A percentile compares a stretch with the other conserved stretches of the same genome.
Conservation (phyloP, 192 early-diverging fungal genomes). For the Chytriomyces confervae region DNA sequence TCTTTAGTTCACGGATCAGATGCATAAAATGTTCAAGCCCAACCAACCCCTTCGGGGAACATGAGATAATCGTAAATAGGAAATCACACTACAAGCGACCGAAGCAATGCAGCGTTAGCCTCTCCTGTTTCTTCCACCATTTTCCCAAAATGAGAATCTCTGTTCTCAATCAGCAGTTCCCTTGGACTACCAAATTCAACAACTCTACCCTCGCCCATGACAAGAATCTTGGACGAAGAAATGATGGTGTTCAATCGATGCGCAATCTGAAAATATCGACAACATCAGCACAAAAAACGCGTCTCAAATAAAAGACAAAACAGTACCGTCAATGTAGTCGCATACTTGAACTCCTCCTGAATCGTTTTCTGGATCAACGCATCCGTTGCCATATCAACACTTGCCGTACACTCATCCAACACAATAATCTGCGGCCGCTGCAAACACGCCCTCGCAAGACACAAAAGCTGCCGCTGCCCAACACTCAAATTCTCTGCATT, state of each 20-base stretch:
- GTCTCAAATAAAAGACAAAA: too few relatives aligned
- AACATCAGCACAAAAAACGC: too few relatives aligned
- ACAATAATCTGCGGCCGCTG: conserved; percentile 32
- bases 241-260: too few relatives aligned
- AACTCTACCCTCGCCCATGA: conserved; percentile 72
- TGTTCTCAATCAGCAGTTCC: conserved; percentile 58
- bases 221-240: conserved; percentile 31
- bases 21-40: too few relatives aligned
- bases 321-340: too few relatives aligned
- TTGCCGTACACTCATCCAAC: conserved; percentile 48
- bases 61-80: too few relatives aligned
- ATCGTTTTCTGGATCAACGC: conserved; percentile 28
- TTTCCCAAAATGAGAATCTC: conserved; percentile 26
- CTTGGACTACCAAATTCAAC: conserved; percentile 81
- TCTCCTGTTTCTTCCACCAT: conserved; percentile 41
- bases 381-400: conserved; percentile 53
- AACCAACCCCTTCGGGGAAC: too few relatives aligned
- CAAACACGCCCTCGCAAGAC: conserved; percentile 57
- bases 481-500: conserved; percentile 46
- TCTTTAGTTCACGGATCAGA: too few relatives aligned
- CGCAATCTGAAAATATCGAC: too few relatives aligned
- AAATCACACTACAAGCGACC: too few relatives aligned
- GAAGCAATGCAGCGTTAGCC: neutral
- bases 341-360: neutral
- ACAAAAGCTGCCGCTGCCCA: conserved; percentile 63